A percentile compares a stretch with the other conserved stretches of the same genome.
phyloP scores from a whole-genome alignment of 2,329 filamentous ascomycete species.

The Colletotrichum tabaci region DNA sequence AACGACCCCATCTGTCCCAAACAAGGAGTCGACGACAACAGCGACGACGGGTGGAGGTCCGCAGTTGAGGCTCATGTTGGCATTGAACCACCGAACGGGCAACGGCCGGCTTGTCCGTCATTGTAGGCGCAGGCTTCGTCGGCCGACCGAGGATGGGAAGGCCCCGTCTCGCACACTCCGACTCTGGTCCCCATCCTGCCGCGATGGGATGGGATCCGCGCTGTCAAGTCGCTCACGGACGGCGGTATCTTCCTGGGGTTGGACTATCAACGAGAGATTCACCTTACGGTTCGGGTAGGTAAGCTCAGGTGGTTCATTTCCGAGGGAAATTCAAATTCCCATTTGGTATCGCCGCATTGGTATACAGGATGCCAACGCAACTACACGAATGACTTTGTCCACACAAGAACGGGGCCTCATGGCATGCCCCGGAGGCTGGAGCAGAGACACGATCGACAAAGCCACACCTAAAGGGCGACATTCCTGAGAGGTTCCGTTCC shows the following conservation, averaged over 20 bases:
- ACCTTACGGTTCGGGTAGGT: neutral
- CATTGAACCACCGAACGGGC: neutral
- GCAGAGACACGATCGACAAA: slow-evolving; percentile 24
- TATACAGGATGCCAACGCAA: neutral
- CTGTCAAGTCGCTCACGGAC: neutral
- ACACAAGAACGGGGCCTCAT: slow-evolving; percentile 5
- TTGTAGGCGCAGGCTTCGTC: slow-evolving; percentile 18
- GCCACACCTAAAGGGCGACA: slow-evolving; percentile 25
- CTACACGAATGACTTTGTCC: no score
- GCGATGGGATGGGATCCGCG: neutral
- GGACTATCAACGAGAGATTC: neutral
- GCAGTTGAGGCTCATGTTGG: slow-evolving; percentile 13
- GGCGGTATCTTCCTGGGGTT: neutral
- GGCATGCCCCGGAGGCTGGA: slow-evolving; percentile 17
- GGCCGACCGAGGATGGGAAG: slow-evolving; percentile 27
- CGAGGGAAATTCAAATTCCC: neutral
- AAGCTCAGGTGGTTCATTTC: slow-evolving; percentile 26
- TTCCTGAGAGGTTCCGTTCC: slow-evolving; percentile 1
- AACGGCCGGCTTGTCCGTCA: neutral
- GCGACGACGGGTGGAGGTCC: slow-evolving; percentile 2
- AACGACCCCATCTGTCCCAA: slow-evolving; percentile 11
- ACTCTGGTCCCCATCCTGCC: slow-evolving; percentile 2
- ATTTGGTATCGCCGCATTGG: neutral
- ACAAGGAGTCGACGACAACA: slow-evolving; percentile 8
- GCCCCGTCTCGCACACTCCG: slow-evolving; percentile 15